Conservation (phyloP, 2,329 filamentous ascomycete genomes). For the Claviceps spartinae region DNA sequence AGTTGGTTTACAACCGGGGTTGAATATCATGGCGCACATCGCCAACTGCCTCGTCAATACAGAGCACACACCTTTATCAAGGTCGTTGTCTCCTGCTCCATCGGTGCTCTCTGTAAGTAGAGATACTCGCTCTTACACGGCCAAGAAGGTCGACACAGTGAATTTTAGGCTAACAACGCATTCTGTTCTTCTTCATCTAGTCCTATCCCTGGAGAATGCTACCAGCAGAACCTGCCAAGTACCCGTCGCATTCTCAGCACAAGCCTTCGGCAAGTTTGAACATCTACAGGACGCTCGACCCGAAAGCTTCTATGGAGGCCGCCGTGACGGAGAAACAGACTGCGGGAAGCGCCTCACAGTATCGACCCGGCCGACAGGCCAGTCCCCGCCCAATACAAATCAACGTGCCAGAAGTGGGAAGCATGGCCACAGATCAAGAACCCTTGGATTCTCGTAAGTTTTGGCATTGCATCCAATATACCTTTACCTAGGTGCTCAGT, state of each 20-base stretch:
- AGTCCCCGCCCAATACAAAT: constrained; percentile 46
- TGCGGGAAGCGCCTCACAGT: constrained; percentile 15
- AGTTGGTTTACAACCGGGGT: neutral
- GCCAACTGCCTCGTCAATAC: constrained; percentile 41
- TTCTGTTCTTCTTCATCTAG: constrained; percentile 24
- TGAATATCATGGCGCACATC: constrained; percentile 44
- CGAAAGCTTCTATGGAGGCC: constrained; percentile 34
- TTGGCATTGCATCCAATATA: neutral
- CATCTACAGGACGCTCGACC: constrained; percentile 32
- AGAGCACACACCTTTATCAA: constrained; percentile 38
- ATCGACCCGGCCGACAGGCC: constrained; percentile 24
- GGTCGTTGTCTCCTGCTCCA: constrained; percentile 31
- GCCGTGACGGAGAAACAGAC: constrained; percentile 28
- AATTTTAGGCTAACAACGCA: no score
- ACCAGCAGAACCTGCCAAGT: constrained; percentile 40
- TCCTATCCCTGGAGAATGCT: constrained; percentile 46
- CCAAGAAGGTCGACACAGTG: no score
- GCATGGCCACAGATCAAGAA: constrained; percentile 57
- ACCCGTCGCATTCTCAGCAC: constrained; percentile 46
- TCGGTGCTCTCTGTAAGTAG: constrained; percentile 30
- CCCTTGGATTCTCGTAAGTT: constrained; percentile 58
- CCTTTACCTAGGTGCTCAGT: neutral
- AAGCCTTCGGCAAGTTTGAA: constrained; percentile 29
- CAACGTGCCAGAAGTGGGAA: constrained; percentile 50
- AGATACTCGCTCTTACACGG: no score